phyloP scores from a whole-genome alignment of 805 yeast genomes.

The Candida bentonensis region DNA sequence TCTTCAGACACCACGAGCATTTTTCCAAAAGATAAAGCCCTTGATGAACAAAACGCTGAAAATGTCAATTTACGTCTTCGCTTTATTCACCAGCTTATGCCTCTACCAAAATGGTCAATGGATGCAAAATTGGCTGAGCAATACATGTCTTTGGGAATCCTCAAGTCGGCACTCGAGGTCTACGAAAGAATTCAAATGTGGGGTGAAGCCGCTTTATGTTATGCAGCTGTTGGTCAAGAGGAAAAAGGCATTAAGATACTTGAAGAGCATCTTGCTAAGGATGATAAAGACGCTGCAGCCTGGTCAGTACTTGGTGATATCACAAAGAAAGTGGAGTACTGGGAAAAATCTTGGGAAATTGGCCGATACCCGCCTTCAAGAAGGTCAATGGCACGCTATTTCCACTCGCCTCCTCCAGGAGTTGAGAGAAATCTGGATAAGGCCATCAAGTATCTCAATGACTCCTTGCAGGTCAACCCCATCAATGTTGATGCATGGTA shows the following conservation, averaged over 20 bases:
- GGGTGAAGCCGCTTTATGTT: constrained; percentile 80
- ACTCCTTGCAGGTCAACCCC: constrained; percentile 61
- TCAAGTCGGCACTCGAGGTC: constrained; percentile 78
- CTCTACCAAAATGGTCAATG: constrained; percentile 73
- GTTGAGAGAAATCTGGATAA: constrained; percentile 33
- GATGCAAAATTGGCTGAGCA: constrained; percentile 76
- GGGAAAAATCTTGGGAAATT: constrained; percentile 80
- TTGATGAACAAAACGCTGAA: constrained; percentile 18
- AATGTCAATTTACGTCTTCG: constrained; percentile 42
- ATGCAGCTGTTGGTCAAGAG: constrained; percentile 72
- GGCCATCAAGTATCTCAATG: constrained; percentile 57
- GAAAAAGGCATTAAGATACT: constrained; percentile 50
- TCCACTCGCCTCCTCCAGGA: constrained; percentile 52
- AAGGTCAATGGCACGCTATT: constrained; percentile 62
- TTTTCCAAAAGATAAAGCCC: constrained; percentile 16
- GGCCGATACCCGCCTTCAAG: constrained; percentile 79
- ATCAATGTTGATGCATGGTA: constrained; percentile 75
- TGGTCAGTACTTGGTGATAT: constrained; percentile 77
- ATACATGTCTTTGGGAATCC: constrained; percentile 69
- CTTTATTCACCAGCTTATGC: constrained; percentile 60
- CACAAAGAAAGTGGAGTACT: constrained; percentile 54
- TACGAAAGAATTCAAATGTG: constrained; percentile 65
- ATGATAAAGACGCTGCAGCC: constrained; percentile 73
- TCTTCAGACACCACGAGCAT: constrained; percentile 37
- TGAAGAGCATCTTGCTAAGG: constrained; percentile 33